phyloP scores from a whole-genome alignment of 2,329 filamentous ascomycete genomes.

The Cadophora gregata region DNA sequence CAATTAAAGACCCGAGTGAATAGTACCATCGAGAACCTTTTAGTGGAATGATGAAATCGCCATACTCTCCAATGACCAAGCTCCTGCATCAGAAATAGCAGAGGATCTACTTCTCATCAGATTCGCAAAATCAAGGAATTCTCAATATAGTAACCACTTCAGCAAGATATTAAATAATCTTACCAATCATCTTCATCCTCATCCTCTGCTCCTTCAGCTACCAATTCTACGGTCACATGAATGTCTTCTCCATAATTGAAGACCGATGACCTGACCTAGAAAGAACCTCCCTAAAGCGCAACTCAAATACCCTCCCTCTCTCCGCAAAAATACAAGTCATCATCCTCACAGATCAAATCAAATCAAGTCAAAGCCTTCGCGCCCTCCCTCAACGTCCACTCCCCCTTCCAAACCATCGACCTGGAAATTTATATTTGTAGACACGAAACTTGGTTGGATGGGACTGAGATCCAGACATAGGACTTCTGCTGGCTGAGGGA shows the following conservation, averaged over 20 bases:
- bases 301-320: constrained; percentile 28
- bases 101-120: background rate
- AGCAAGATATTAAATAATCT: constrained; percentile 1
- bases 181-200: constrained; percentile 37
- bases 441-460: constrained; percentile 53
- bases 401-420: constrained; percentile 63
- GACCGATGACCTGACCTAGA: no score
- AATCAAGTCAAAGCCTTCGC: constrained; percentile 61
- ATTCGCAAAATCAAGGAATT: no score
- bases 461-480: constrained; percentile 48
- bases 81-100: constrained; percentile 19
- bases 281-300: constrained; percentile 19
- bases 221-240: constrained; percentile 55
- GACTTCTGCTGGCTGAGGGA: constrained; percentile 33
- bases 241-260: constrained; percentile 54
- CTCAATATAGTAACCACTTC: no score
- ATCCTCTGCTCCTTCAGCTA: constrained; percentile 56
- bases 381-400: constrained; percentile 56
- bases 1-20: constrained; percentile 33
- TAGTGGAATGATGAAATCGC: constrained; percentile 24
- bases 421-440: constrained; percentile 61
- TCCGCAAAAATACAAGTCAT: constrained; percentile 28
- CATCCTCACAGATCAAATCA: constrained; percentile 57
- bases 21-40: constrained; percentile 32
- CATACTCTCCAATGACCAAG: constrained; percentile 33